These are phyloP conservation scores for Ophiostoma quercus DNA, from an alignment of 2,329 filamentous ascomycete species.

Conservation along the genomic window DNA sequence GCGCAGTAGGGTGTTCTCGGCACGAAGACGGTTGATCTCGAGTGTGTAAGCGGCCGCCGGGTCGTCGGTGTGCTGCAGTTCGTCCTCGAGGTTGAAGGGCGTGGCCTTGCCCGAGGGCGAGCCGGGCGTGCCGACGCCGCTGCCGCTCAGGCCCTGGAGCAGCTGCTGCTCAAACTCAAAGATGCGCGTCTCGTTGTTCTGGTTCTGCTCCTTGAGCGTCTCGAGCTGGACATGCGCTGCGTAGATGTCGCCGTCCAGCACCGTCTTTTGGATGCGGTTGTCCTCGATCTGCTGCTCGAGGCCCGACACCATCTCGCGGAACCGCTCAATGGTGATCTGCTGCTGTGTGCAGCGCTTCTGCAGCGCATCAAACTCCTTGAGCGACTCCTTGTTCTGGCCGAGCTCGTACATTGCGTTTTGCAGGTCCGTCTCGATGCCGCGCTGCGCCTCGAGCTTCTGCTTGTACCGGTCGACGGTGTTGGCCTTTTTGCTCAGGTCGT, in stretches of 20 bases:
- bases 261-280: conserved; percentile 39
- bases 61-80: conserved; percentile 48
- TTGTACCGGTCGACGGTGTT: conserved; percentile 59
- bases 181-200: conserved; percentile 49
- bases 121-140: conserved; percentile 3
- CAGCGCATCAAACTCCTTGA: conserved; percentile 35
- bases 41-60: conserved; percentile 42
- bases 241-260: conserved; percentile 44
- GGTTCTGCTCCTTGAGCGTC: conserved; percentile 40
- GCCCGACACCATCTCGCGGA: conserved; percentile 30
- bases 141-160: conserved; percentile 38
- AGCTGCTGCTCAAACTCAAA: conserved; percentile 55
- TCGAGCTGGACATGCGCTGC: conserved; percentile 39
- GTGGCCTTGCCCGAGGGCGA: conserved; percentile 23
- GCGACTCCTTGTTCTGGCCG: conserved; percentile 48
- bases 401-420: conserved; percentile 51
- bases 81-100: conserved; percentile 52
- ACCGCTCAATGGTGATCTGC: conserved; percentile 30
- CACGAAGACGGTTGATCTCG: conserved; percentile 54
- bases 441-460: conserved; percentile 56
- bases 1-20: conserved; percentile 56
- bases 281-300: conserved; percentile 38
- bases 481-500: conserved; percentile 56
- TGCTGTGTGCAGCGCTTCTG: conserved; percentile 32
- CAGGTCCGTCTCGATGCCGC: conserved; percentile 52